A percentile compares a stretch with the other conserved stretches of the same genome.
These are phyloP conservation scores for Penicillium daleae DNA, from an alignment of 495 filamentous ascomycete species.

Conservation along the genomic window DNA sequence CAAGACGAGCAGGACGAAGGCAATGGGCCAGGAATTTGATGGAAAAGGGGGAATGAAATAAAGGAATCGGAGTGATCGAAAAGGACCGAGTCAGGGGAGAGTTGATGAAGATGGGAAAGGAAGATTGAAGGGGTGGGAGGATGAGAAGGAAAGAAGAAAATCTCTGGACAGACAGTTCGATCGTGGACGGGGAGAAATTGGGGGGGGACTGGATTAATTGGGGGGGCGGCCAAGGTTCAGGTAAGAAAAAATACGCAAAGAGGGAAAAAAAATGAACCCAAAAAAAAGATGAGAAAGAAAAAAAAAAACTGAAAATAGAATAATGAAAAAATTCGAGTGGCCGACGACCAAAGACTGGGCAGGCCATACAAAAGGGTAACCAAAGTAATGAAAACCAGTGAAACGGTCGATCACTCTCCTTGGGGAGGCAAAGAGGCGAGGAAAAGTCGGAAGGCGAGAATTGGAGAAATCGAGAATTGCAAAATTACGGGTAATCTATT, in stretches of 20 bases:
- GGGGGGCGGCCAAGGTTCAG: conserved; percentile 37
- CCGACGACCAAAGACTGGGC: conserved; percentile 17
- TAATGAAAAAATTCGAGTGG: conserved; percentile 35
- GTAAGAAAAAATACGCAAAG: conserved; percentile 26
- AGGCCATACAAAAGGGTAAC: conserved; percentile 14
- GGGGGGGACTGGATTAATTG: conserved; percentile 20
- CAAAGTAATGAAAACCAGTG: not conserved
- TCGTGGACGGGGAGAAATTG: conserved; percentile 18
- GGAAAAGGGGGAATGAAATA: not conserved
- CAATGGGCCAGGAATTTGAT: conserved; percentile 1
- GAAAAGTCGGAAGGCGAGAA: too few relatives aligned
- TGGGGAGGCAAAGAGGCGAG: conserved; percentile 39
- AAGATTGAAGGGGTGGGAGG: conserved; percentile 24
- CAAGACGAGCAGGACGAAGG: conserved; percentile 26
- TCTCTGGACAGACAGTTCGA: conserved; percentile 21
- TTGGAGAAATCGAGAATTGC: too few relatives aligned
- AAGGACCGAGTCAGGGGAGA: conserved; percentile 23
- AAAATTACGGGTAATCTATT: conserved; percentile 2
- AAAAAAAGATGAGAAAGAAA: conserved; percentile 33
- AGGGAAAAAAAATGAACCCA: not conserved
- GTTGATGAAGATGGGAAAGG: conserved; percentile 16
- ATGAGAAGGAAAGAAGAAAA: conserved; percentile 28
- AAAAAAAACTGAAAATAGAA: conserved; percentile 27
- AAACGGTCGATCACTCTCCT: conserved; percentile 7
- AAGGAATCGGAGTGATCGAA: conserved; percentile 19